Base-by-base conservation (phyloP, 2,329 filamentous ascomycete genomes). In the Dactylonectria estremocensis region DNA sequence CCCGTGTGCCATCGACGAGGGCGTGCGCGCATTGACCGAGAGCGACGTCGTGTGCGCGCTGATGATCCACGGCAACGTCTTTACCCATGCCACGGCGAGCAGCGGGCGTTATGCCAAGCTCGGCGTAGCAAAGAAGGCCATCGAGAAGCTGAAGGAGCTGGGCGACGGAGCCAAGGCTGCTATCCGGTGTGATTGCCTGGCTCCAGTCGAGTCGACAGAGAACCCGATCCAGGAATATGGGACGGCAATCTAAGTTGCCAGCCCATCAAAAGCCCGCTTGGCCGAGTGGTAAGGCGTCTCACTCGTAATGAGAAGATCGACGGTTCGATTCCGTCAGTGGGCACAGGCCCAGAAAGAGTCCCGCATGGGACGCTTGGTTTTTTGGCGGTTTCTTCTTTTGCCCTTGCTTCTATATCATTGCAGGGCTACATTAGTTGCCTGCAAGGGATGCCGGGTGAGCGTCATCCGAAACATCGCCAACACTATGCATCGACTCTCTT, bases 101-200 rank as follows among this genome's bases (percentile, higher is more conserved):
- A 94, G 90, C 57, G 88, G 88, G 0, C 86, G 92, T 53, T 93
- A 95, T 80, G 94, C 93, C 0, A 95, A 95, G 80, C 80, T 92
- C 5, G 85, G 85, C 13, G 92, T 89, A 1, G 91, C 92, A 13
- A 88, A 90, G 71, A 82, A 83, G 68, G 91, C 90, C 1, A 71
- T 92, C 57, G 78, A 81, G 3, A 77, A 78, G 64, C 66, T 92
- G 37, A 75, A 83, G 55, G 79, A 73, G 0, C 79, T 90, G 9
- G 87, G 91, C 37, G 55, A n/a, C 8, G 64, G 61, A 61, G 97
- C 93, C 68, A 85, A 88, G 68, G 78, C 78, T 59, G 82, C 79
- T 71, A 93, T 88, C 76, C 82, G 82, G 1, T 97, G 95, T 74
- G 80, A 88, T 69, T 98, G 94, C 77, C 8, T 8, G 24, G 55